phyloP scores from a whole-genome alignment of 257 asterid species.

The Solanum gandarillasii region DNA sequence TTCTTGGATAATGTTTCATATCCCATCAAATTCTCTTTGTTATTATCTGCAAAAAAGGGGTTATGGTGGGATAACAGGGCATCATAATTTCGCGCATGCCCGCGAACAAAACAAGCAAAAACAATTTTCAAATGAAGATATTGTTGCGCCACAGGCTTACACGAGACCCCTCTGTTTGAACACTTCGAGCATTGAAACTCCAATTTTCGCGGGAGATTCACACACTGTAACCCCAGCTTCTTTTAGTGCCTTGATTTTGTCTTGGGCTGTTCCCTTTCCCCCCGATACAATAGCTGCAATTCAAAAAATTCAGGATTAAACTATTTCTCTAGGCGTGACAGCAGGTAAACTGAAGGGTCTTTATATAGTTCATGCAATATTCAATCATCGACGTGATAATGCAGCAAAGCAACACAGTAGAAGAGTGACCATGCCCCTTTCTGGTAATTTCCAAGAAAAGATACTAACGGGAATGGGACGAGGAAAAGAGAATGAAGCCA shows the following conservation, averaged over 20 bases:
- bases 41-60: background rate
- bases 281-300: conserved; percentile 70
- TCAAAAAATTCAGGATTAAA: background rate
- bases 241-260: conserved; percentile 70
- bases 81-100: background rate
- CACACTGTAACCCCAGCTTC: conserved; percentile 89
- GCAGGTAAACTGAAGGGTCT: background rate
- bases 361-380: background rate
- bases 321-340: background rate
- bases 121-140: background rate
- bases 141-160: conserved; percentile 7
- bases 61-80: background rate
- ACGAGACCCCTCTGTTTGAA: conserved; percentile 85
- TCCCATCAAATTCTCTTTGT: background rate
- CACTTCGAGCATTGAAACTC: conserved; percentile 75
- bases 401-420: background rate
- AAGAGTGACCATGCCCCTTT: background rate
- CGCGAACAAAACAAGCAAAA: background rate
- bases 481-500: background rate
- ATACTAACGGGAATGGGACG: background rate
- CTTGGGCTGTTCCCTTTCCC: conserved; percentile 90
- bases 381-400: background rate
- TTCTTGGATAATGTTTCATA: background rate
- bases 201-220: conserved; percentile 96
- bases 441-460: background rate